Conservation (phyloP, 805 yeast genomes). For the Lipomyces mesembrius region DNA sequence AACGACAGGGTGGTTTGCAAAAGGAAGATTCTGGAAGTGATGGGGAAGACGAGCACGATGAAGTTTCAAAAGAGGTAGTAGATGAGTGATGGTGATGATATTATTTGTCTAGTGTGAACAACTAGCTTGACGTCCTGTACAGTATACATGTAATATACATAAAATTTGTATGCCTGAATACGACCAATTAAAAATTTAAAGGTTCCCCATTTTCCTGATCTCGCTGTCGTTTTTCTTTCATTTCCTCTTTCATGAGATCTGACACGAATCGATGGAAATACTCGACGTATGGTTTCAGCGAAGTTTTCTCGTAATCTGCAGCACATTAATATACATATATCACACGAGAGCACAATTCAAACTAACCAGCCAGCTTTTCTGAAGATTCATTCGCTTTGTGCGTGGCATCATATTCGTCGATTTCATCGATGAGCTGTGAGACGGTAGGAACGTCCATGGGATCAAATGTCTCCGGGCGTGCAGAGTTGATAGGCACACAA, state of each 20-base stretch:
- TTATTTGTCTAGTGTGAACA: neutral
- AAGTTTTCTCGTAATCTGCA: slow-evolving; percentile 64
- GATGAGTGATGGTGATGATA: neutral
- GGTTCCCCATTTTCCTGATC: slow-evolving; percentile 17
- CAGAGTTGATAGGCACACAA: slow-evolving; percentile 73
- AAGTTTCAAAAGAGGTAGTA: neutral
- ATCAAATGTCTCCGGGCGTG: slow-evolving; percentile 58
- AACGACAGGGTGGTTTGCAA: slow-evolving; percentile 15
- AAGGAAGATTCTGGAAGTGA: neutral
- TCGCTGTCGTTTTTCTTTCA: slow-evolving; percentile 48
- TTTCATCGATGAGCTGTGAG: slow-evolving; percentile 63
- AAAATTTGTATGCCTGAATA: neutral
- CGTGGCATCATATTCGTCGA: slow-evolving; percentile 48
- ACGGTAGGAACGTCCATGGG: slow-evolving; percentile 83
- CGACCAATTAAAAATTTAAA: slow-evolving; percentile 16
- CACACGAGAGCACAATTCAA: neutral
- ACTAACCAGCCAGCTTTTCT: slow-evolving; percentile 19
- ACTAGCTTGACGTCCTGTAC: neutral
- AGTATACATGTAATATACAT: neutral
- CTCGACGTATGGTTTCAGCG: slow-evolving; percentile 71
- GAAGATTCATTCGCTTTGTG: slow-evolving; percentile 11
- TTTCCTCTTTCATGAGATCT: slow-evolving; percentile 61
- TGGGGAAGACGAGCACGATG: neutral
- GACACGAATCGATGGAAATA: slow-evolving; percentile 67
- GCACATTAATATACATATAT: neutral